These are phyloP conservation scores for Dalbergia cochinchinensis DNA, from an alignment of 306 rosid genomes.

Conservation along the genomic window DNA sequence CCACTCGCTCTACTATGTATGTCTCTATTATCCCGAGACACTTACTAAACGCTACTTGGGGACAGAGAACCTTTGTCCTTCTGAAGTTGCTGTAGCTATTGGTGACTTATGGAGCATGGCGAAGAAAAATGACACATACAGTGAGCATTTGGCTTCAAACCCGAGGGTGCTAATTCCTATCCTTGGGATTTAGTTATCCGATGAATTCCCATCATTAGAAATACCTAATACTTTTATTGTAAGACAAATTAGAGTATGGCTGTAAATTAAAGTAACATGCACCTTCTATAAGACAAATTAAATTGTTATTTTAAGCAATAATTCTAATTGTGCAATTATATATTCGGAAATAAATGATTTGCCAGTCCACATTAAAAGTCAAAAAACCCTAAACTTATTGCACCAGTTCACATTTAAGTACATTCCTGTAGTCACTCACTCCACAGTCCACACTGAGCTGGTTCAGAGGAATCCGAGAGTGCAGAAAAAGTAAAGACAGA, in stretches of 20 bases:
- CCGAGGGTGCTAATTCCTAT: slow-evolving; percentile 3
- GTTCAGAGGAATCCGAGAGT: slow-evolving; percentile 68
- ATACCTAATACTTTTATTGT: no score
- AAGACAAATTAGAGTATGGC: not conserved
- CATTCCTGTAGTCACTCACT: slow-evolving; percentile 51
- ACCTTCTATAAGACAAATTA: not conserved
- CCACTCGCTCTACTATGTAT: no score
- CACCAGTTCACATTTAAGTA: slow-evolving; percentile 30
- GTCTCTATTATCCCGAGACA: no score
- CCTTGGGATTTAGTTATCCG: not conserved
- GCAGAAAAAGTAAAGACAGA: slow-evolving; percentile 45
- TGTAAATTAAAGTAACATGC: not conserved
- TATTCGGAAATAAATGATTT: slow-evolving; percentile 12
- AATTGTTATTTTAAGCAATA: not conserved
- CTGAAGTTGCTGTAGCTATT: no score
- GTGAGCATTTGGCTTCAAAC: not conserved
- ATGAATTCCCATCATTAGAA: not conserved
- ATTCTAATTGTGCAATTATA: not conserved
- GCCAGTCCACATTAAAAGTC: slow-evolving; percentile 21
- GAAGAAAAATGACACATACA: no score
- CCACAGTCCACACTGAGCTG: slow-evolving; percentile 50
- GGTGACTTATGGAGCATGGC: no score
- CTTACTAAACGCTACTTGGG: no score
- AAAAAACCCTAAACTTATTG: slow-evolving; percentile 33
- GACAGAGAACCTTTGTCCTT: no score